These are phyloP conservation scores for Wickerhamiella dianesei DNA, from an alignment of 805 yeast species.

Conservation along the genomic window DNA sequence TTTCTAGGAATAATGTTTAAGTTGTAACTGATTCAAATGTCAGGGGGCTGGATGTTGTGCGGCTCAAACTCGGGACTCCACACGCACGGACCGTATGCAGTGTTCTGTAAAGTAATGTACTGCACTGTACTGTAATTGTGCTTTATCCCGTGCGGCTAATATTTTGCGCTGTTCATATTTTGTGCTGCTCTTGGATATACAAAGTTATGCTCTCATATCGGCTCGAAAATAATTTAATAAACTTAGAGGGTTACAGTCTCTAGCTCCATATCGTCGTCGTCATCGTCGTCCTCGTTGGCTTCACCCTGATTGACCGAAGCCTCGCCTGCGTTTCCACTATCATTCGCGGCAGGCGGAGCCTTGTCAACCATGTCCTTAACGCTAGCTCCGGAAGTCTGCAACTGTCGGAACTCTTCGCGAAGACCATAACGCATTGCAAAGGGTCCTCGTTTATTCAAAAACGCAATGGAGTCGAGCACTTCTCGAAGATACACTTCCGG, in stretches of 20 bases:
- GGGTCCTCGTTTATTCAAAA: constrained; percentile 85
- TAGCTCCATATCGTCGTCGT: constrained; percentile 66
- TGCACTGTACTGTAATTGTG: too few relatives aligned
- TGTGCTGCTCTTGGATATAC: too few relatives aligned
- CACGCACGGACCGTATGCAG: too few relatives aligned
- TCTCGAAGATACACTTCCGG: constrained; percentile 85
- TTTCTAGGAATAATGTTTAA: too few relatives aligned
- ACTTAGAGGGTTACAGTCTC: constrained; percentile 26
- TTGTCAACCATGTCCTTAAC: constrained; percentile 22
- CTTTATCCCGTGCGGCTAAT: too few relatives aligned
- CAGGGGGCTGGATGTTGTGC: too few relatives aligned
- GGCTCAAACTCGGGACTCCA: too few relatives aligned
- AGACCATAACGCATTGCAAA: constrained; percentile 84
- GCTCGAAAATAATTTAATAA: neutral
- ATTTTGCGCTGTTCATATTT: too few relatives aligned
- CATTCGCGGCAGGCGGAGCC: constrained; percentile 20
- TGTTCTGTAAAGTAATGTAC: too few relatives aligned
- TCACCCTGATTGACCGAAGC: constrained; percentile 27
- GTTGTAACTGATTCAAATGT: too few relatives aligned
- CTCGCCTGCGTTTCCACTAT: constrained; percentile 20
- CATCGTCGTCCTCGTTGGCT: constrained; percentile 51
- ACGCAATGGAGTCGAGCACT: constrained; percentile 79
- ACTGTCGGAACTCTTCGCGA: constrained; percentile 76
- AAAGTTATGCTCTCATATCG: too few relatives aligned
- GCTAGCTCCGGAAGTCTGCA: constrained; percentile 17